Percentiles rank a stretch among this genome's conserved stretches.
phyloP scores from a whole-genome alignment of 805 yeast species.

The Candida cerambycidarum region DNA sequence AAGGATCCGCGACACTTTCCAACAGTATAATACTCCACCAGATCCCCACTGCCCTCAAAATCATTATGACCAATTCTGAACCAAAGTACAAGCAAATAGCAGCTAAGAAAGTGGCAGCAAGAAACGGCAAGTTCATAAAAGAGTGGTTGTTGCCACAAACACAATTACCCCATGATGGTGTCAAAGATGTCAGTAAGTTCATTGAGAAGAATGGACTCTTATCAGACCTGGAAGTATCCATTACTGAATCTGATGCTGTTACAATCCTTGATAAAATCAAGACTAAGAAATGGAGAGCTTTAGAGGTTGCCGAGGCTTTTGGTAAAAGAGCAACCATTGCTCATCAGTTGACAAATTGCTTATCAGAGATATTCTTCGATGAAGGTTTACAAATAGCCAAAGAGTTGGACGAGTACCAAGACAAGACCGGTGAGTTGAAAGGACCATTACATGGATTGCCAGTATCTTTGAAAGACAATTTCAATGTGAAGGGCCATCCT shows the following conservation, averaged over 20 bases:
- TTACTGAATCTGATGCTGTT: constrained; percentile 36
- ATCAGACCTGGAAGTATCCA: constrained; percentile 30
- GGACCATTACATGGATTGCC: constrained; percentile 74
- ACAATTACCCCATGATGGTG: constrained; percentile 26
- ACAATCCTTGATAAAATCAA: constrained; percentile 30
- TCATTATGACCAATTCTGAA: constrained; percentile 8
- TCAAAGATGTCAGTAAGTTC: constrained; percentile 37
- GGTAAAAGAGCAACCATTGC: constrained; percentile 43
- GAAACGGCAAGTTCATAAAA: constrained; percentile 42
- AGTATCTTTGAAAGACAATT: constrained; percentile 55
- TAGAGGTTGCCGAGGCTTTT: constrained; percentile 39
- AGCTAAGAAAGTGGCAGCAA: constrained; percentile 36
- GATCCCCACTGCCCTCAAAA: background rate
- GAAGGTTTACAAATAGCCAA: constrained; percentile 59
- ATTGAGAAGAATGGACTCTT: constrained; percentile 32
- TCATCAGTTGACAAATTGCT: constrained; percentile 46
- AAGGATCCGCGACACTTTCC: background rate
- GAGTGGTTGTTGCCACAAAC: constrained; percentile 45
- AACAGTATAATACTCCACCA: background rate
- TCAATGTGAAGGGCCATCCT: constrained; percentile 38
- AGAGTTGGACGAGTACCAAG: constrained; percentile 51
- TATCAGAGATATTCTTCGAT: constrained; percentile 48
- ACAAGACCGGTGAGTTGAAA: constrained; percentile 44
- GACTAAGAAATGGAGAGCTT: constrained; percentile 32
- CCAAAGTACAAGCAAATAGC: constrained; percentile 38